Evolutionary conservation across 2,329 filamentous ascomycete species (phyloP).

Genomic region (Talaromyces amestolkiae): DNA sequence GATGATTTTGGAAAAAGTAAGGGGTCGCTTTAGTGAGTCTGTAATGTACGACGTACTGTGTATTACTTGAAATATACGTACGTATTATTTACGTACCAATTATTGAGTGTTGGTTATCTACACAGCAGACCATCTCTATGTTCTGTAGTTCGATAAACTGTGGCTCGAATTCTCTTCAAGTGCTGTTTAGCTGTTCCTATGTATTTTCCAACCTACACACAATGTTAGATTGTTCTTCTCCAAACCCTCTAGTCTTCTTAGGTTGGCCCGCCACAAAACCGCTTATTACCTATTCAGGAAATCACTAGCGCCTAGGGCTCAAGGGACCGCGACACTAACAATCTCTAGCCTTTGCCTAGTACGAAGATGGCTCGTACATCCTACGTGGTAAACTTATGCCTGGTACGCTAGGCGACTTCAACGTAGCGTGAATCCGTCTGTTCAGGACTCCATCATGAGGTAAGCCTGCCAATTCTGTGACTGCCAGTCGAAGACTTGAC

Average conservation of each 20-base stretch:
- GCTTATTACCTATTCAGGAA: not conserved
- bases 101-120: no score
- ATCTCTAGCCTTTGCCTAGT: not conserved
- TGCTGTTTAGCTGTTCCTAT: no score
- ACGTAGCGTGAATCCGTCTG: not conserved
- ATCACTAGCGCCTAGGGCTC: not conserved
- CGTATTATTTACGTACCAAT: not conserved
- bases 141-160: no score
- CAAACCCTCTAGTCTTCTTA: not conserved
- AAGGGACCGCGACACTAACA: slow-evolving; percentile 1
- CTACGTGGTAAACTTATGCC: no score
- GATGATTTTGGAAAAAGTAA: slow-evolving; percentile 3
- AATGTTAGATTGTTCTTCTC: no score
- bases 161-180: no score
- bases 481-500: no score
- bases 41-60: not conserved
- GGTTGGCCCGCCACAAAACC: not conserved
- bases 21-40: not conserved
- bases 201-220: no score
- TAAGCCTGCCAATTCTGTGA: not conserved
- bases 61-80: not conserved
- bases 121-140: no score
- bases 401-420: not conserved
- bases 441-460: not conserved
- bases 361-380: not conserved